phyloP scores from a whole-genome alignment of 805 yeast species.

The Saccharomycopsis schoenii region DNA sequence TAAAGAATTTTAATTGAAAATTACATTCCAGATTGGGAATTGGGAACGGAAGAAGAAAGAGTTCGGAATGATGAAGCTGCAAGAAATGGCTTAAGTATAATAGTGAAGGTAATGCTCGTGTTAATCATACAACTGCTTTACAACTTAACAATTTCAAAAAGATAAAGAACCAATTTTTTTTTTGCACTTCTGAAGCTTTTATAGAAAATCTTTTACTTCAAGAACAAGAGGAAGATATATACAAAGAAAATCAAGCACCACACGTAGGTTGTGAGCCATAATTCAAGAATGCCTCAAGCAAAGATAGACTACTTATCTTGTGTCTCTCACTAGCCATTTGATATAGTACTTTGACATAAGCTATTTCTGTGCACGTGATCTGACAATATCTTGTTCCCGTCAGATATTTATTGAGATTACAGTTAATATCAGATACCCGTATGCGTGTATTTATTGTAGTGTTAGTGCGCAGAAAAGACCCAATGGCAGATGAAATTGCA shows the following conservation, averaged over 20 bases:
- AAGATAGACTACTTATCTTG: no score
- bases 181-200: not conserved
- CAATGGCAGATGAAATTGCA: no score
- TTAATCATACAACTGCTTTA: conserved; percentile 18
- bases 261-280: conserved; percentile 5
- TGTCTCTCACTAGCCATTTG: no score
- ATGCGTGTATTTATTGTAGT: no score
- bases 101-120: conserved; percentile 21
- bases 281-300: no score
- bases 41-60: conserved; percentile 20
- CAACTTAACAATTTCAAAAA: not conserved
- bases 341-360: no score
- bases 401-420: no score
- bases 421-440: no score
- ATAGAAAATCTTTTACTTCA: not conserved
- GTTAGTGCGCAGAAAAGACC: no score
- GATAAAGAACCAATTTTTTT: not conserved
- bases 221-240: not conserved
- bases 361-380: no score
- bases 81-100: conserved; percentile 11
- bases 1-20: conserved; percentile 13
- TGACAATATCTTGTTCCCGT: no score
- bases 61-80: conserved; percentile 13
- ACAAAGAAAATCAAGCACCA: not conserved
- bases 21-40: conserved; percentile 11